Conservation (phyloP, 2,329 filamentous ascomycete genomes). For the Hypoxylon sp. region DNA sequence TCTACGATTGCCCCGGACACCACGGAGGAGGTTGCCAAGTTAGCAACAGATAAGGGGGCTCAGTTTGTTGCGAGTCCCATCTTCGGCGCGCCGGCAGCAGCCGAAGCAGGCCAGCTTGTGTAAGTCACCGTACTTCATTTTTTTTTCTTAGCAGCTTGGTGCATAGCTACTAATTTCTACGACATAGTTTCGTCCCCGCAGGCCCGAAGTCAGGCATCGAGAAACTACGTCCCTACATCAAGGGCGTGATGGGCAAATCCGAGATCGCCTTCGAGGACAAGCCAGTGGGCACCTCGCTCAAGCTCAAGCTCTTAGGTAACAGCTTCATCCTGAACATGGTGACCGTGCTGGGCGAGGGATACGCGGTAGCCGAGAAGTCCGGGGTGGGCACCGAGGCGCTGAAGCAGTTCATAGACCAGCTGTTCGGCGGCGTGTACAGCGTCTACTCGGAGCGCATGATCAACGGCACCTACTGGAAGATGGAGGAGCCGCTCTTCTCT, state of each 20-base stretch:
- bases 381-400: slow-evolving; percentile 80
- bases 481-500: slow-evolving; percentile 84
- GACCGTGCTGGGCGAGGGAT: slow-evolving; percentile 82
- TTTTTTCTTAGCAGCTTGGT: neutral
- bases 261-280: slow-evolving; percentile 63
- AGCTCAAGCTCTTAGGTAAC: slow-evolving; percentile 88
- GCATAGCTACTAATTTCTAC: slow-evolving; percentile 1
- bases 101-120: slow-evolving; percentile 75
- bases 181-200: slow-evolving; percentile 70
- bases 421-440: slow-evolving; percentile 83
- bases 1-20: slow-evolving; percentile 90
- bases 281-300: slow-evolving; percentile 68
- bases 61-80: slow-evolving; percentile 82
- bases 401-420: slow-evolving; percentile 77
- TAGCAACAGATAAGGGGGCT: slow-evolving; percentile 71
- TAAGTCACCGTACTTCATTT: slow-evolving; percentile 40
- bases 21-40: slow-evolving; percentile 75
- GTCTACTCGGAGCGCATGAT: slow-evolving; percentile 83
- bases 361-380: slow-evolving; percentile 84
- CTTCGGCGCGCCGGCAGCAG: slow-evolving; percentile 74
- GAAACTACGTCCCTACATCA: slow-evolving; percentile 75
- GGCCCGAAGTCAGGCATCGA: slow-evolving; percentile 70
- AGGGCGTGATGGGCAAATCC: slow-evolving; percentile 75
- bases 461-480: slow-evolving; percentile 81
- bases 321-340: slow-evolving; percentile 89